Evolutionary conservation across 2,329 filamentous ascomycete species (phyloP).

Genomic region (Amylocarpus encephaloides): DNA sequence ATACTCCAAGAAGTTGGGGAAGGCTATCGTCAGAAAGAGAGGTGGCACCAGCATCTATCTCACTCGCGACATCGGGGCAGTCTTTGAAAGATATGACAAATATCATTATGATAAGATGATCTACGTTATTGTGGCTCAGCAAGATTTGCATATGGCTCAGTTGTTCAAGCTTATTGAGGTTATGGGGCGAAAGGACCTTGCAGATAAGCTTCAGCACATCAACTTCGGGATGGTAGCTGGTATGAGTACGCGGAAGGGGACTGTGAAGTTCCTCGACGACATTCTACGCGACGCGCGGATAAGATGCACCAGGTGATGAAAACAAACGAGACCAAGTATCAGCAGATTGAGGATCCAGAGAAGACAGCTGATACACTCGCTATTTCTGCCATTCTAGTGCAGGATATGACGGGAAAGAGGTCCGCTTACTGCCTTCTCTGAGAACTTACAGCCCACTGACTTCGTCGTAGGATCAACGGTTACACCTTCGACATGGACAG

Average conservation of each 20-base stretch:
- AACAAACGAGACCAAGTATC: slow-evolving; percentile 86
- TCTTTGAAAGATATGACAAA: slow-evolving; percentile 57
- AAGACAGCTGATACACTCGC: too few relatives aligned
- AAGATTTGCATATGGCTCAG: slow-evolving; percentile 67
- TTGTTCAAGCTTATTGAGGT: slow-evolving; percentile 72
- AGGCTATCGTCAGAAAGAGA: slow-evolving; percentile 64
- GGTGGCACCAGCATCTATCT: slow-evolving; percentile 73
- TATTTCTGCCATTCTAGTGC: too few relatives aligned
- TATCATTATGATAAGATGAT: slow-evolving; percentile 73
- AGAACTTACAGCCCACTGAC: too few relatives aligned
- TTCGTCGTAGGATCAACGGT: slow-evolving; percentile 52
- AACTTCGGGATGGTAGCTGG: slow-evolving; percentile 68
- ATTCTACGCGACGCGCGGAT: slow-evolving; percentile 74
- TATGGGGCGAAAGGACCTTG: slow-evolving; percentile 62
- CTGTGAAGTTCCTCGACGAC: slow-evolving; percentile 66
- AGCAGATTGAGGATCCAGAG: slow-evolving; percentile 69
- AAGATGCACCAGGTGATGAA: slow-evolving; percentile 98
- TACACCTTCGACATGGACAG: slow-evolving; percentile 71
- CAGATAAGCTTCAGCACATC: slow-evolving; percentile 63
- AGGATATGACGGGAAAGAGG: too few relatives aligned
- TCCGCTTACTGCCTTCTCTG: too few relatives aligned
- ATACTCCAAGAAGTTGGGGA: too few relatives aligned
- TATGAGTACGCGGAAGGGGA: slow-evolving; percentile 66
- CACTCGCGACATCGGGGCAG: slow-evolving; percentile 70
- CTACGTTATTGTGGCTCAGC: slow-evolving; percentile 67